Conservation (phyloP, 176 grass and related monocot genomes). For the Bromus sterilis region DNA sequence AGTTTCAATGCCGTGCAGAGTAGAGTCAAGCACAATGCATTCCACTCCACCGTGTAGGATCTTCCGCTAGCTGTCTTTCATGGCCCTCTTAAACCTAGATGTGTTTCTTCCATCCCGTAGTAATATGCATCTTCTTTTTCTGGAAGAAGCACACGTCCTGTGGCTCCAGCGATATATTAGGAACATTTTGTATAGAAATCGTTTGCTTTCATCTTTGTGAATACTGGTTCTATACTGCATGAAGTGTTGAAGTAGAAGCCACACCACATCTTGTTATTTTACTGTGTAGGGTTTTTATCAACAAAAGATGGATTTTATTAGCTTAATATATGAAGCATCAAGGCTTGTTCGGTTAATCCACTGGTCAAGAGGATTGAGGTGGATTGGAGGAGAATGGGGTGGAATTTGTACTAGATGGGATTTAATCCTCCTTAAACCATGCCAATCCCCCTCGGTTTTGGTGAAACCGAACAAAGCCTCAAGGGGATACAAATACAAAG, state of each 20-base stretch:
- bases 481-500: no score
- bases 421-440: no score
- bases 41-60: not conserved
- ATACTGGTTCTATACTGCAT: not conserved
- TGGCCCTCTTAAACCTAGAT: not conserved
- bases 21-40: not conserved
- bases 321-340: no score
- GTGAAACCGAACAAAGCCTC: no score
- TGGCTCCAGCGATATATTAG: not conserved
- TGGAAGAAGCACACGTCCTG: not conserved
- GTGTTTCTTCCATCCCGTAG: not conserved
- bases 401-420: no score
- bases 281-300: no score
- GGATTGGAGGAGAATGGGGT: no score
- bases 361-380: no score
- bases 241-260: not conserved
- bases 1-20: not conserved
- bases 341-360: no score
- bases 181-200: not conserved
- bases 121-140: not conserved
- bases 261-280: not conserved
- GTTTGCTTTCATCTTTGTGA: not conserved
- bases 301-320: no score
- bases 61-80: not conserved
- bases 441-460: no score